Percentiles rank a stretch among this genome's conserved stretches.
Evolutionary conservation across 2,329 filamentous ascomycete genomes (phyloP).

Genomic region (Aspergillus udagawae): DNA sequence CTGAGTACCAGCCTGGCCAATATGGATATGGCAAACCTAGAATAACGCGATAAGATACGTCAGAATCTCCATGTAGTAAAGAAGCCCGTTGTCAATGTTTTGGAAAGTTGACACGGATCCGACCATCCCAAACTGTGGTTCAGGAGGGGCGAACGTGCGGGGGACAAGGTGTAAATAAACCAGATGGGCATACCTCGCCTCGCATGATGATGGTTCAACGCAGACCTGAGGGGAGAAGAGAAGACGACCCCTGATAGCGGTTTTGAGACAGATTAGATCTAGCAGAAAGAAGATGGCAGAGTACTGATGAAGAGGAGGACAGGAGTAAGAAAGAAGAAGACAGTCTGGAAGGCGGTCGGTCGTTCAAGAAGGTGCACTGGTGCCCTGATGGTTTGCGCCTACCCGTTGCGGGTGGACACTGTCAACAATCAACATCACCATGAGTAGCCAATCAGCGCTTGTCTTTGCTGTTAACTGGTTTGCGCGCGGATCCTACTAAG

Average conservation of each 20-base stretch:
- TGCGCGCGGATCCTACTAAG: not conserved
- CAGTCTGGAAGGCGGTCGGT: constrained; percentile 2
- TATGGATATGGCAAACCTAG: constrained; percentile 63
- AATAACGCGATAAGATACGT: constrained; percentile 1
- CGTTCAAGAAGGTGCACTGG: not conserved
- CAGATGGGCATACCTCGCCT: constrained; percentile 28
- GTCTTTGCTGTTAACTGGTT: not conserved
- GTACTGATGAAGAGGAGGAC: constrained; percentile 2
- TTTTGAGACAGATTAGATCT: not conserved
- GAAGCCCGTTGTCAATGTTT: not conserved
- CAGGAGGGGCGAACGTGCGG: constrained; percentile 10
- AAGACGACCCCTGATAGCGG: not conserved
- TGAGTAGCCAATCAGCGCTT: constrained; percentile 6
- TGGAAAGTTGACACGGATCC: not conserved
- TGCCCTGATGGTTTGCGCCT: constrained; percentile 5
- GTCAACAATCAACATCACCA: constrained; percentile 6
- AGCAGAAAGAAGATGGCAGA: not conserved
- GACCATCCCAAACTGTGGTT: not conserved
- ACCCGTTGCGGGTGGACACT: constrained; percentile 3
- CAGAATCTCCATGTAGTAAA: constrained; percentile 2
- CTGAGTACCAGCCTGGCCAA: constrained; percentile 65
- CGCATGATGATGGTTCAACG: constrained; percentile 25
- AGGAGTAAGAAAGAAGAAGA: not conserved
- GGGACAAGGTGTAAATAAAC: constrained; percentile 18
- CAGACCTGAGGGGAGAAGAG: not conserved